Conservation (phyloP, 2,329 filamentous ascomycete species). For the Helicocarpus griseus region DNA sequence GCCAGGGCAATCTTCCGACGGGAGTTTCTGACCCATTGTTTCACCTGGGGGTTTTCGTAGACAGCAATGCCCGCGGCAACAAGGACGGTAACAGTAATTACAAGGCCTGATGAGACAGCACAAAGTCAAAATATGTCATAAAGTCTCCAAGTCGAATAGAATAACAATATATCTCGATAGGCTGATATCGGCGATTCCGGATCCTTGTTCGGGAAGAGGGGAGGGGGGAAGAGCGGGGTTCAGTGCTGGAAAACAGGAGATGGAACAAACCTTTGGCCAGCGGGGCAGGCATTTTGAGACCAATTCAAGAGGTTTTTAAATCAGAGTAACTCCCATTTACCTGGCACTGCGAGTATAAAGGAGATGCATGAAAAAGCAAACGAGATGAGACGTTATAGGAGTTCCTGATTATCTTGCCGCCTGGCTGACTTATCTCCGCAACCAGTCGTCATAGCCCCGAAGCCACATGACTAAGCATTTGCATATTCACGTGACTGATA, state of each 20-base stretch:
- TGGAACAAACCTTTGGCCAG: conserved; percentile 37
- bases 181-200: conserved; percentile 14
- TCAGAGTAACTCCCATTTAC: background rate
- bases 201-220: background rate
- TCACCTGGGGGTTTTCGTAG: conserved; percentile 54
- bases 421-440: background rate
- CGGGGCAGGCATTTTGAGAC: conserved; percentile 35
- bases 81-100: conserved; percentile 52
- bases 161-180: background rate
- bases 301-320: background rate
- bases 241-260: background rate
- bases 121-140: background rate
- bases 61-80: conserved; percentile 54
- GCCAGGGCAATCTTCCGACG: conserved; percentile 52
- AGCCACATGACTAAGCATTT: no score
- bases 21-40: conserved; percentile 52
- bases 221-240: background rate
- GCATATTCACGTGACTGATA: no score
- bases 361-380: background rate
- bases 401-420: conserved; percentile 3
- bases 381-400: background rate
- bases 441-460: background rate
- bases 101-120: conserved; percentile 39
- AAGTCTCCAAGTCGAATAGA: no score
- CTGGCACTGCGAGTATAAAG: background rate